Evolutionary conservation across 2,329 filamentous ascomycete genomes (phyloP), one percentile per base, ranked within the genome.

Genomic region (Huntiella decipiens): DNA sequence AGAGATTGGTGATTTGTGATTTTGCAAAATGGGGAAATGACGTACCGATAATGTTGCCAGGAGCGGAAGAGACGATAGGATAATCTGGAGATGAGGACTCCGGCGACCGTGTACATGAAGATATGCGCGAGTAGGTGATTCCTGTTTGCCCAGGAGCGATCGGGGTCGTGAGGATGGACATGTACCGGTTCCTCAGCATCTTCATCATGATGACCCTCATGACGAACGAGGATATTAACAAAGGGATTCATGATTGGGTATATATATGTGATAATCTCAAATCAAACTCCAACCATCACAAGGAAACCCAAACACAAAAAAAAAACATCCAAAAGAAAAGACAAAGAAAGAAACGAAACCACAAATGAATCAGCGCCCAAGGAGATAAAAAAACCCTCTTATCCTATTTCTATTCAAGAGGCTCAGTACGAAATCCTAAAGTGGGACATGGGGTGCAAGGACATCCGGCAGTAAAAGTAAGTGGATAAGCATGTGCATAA

Each of bases 131-230:
- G 41, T 6, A 46, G 22, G n/a, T 50, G 48, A 13, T 50, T 50
- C 34, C 48, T 28, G 19, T 46, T 34, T 28, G 48, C 31, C 48
- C 48, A 50, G 15, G 46, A 44, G 33, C 40, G 44, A 39, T 50
- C 40, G 4, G 44, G 36, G 6, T 46, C 44, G 10, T 50, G 48
- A 2, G 19, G 12, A 17, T 50, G 44, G 16, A 13, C 37, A 16
- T 44, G 28, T 40, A 28, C 7, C 12, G 40, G 15, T 10, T 47
- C 48, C 12, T 47, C 48, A 4, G 37, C 45, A 12, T 44, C 45
- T 4, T 34, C 40, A 17, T 49, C 43, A 36, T 49, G 40, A 35
- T 47, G 44, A 33, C 48, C 48, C 40, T 50, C 44, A 32, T 50
- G 48, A 41, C 48, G 48, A 16, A 41, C 37, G 19, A 22, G 15